Conservation (phyloP, 2,329 filamentous ascomycete species). For the Ophiobolus disseminans region DNA sequence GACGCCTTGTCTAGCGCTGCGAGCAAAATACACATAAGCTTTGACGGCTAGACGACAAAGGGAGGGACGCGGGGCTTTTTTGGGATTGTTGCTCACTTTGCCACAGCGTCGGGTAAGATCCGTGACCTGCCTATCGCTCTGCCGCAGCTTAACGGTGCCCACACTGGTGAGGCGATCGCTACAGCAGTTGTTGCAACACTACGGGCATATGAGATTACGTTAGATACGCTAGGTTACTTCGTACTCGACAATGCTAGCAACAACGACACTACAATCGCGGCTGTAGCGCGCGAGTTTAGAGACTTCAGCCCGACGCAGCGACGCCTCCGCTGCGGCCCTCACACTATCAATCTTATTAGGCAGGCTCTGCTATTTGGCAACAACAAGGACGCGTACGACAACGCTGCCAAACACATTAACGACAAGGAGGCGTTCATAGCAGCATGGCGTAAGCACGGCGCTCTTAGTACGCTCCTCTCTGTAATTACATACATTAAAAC, state of each 20-base stretch:
- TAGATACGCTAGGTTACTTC: conserved; percentile 1
- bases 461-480: background rate
- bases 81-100: conserved; percentile 6
- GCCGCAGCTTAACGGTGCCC: conserved; percentile 4
- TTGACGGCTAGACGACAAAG: conserved; percentile 6
- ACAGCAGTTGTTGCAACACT: background rate
- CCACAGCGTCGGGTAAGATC: background rate
- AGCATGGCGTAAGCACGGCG: background rate
- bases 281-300: background rate
- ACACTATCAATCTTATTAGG: background rate
- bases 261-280: conserved; percentile 1
- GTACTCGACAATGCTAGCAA: conserved; percentile 4
- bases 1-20: background rate
- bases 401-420: background rate
- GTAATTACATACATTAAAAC: conserved; percentile 6
- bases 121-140: conserved; percentile 8
- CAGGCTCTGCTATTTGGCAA: background rate
- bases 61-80: conserved; percentile 6
- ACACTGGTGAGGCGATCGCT: background rate
- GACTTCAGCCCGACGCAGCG: background rate
- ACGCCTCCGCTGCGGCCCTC: background rate
- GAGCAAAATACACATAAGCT: conserved; percentile 9
- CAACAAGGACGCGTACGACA: background rate
- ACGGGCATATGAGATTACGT: background rate
- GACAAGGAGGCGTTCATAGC: background rate